Base-by-base conservation (phyloP, 2,329 filamentous ascomycete species). In the Verticillium longisporum region DNA sequence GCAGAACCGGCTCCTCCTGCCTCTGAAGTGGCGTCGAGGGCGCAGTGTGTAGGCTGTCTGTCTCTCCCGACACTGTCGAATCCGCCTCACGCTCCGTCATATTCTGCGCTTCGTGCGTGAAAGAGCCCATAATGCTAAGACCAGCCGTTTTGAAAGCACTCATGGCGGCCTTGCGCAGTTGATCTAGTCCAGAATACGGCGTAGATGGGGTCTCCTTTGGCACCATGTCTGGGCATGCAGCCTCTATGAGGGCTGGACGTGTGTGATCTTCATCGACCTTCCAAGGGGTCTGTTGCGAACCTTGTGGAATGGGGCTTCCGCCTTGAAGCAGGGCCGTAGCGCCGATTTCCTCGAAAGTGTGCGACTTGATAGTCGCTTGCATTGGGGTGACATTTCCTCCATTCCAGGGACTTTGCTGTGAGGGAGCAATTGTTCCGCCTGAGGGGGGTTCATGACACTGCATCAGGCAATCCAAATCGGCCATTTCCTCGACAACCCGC, bases 271-370 rank as follows among this genome's bases (percentile, higher is more conserved):
- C 9, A 4, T 54, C 57, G n/a, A 2, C 15, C 18, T 54, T 37
- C 57, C 57, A 59, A 6, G 57, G 57, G 13, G 57, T 55, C 41
- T 59, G 57, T 31, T 59, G 57, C 10, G 57, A 59, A 26, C 33
- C 10, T 57, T 14, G 14, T 18, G 10, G 32, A 15, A 38, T 9
- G 15, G 45, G 7, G n/a, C 18, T 21, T 21, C 6, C 18, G 7
- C 21, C 45, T 7, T 50, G n/a, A 50, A n/a, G 21, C 9, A 50
- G 45, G n/a, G 18, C 7, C 45, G 9, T n/a, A n/a, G n/a, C n/a
- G n/a, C n/a, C n/a, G n/a, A n/a, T n/a, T n/a, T n/a, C n/a, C n/a
- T n/a, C 45, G 4, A 26, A 9, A 18, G 18, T n/a, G n/a, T 21
- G 9, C 11, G 21, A 11, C 7, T 11, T 50, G 45, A 18, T 7